Base-by-base conservation (phyloP, 2,329 filamentous ascomycete species). In the Amesomyces nigricolor region DNA sequence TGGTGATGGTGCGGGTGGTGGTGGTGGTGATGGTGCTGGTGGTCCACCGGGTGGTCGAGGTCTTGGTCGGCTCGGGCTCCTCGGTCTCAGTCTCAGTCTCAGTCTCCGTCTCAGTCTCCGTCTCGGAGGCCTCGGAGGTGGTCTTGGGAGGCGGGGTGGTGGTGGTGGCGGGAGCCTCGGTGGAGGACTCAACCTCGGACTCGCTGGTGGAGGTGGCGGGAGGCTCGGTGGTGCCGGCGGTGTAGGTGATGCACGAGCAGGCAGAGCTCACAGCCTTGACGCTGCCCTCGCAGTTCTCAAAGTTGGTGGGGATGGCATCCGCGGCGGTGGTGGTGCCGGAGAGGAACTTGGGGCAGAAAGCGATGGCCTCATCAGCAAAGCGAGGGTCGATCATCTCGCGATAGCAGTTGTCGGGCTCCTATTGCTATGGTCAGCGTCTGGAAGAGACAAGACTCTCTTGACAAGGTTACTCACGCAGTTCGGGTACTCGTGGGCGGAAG, bases 81-180 rank as follows among this genome's bases (percentile, higher is more conserved):
- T 72, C 32, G 61, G 75, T 47, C 47, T 74, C 64, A 40, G 70
- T 72, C 14, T 38, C 29, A 22, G 16, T 13, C 63, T 74, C 65
- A n/a, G n/a, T n/a, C n/a, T n/a, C n/a, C n/a, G 70, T 72, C 14
- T 38, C 29, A 66, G 75, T 71, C 72, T 77, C 78, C 74, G 43
- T 57, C 35, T 42, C 49, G 17, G 49, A 47, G 37, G 47, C 30
- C 42, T 51, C 46, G 29, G 49, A 52, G 19, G 42, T 47, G 17
- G 56, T 47, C 47, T 58, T 53, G 8, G 48, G 30, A 32, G 45
- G 16, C 29, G 30, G 22, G 29, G 51, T 47, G 43, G 51, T 42
- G 35, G 57, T 58, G 38, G 57, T 53, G 32, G 22, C 35, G 16
- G 54, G 50, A 30, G 32, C 42, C 48, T 43, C 37, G 17, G 54